Evolutionary conservation across 2,329 filamentous ascomycete species (phyloP).

Genomic region (Fusarium buxicola): DNA sequence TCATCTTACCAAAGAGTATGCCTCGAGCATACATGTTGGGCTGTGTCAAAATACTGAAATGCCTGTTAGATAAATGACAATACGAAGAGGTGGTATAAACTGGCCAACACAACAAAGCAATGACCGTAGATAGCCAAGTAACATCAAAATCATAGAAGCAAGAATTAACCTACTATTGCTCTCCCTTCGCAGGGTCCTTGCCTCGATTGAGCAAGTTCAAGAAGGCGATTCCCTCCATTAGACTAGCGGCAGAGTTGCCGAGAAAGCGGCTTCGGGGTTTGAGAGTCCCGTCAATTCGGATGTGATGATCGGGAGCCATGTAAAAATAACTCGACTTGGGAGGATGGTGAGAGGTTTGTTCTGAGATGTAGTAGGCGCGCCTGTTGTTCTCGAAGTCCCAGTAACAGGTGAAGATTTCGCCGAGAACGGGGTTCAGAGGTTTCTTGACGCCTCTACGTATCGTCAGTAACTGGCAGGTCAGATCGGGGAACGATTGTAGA

Average conservation of each 20-base stretch:
- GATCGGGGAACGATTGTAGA: conserved; percentile 35
- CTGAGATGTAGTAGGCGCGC: conserved; percentile 93
- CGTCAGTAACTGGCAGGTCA: conserved; percentile 39
- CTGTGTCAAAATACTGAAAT: conserved; percentile 83
- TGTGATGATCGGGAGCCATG: conserved; percentile 92
- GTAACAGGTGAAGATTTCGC: conserved; percentile 94
- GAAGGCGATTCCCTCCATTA: conserved; percentile 97
- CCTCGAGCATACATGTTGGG: conserved; percentile 99
- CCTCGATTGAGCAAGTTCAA: conserved; percentile 85
- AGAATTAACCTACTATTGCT: conserved; percentile 80
- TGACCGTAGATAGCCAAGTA: not conserved
- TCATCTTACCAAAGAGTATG: conserved; percentile 99
- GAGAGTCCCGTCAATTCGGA: conserved; percentile 93
- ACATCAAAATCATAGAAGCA: not conserved
- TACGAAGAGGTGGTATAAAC: not conserved
- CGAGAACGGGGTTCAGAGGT: conserved; percentile 94
- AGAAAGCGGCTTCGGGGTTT: conserved; percentile 96
- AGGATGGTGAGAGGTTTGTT: conserved; percentile 98
- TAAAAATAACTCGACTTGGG: conserved; percentile 99
- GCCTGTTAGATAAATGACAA: conserved; percentile 14
- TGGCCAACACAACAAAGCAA: conserved; percentile 24
- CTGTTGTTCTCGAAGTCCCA: conserved; percentile 92
- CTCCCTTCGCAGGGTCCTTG: conserved; percentile 71
- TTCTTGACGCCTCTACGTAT: conserved; percentile 89
- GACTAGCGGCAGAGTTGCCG: conserved; percentile 94